These are phyloP conservation scores for Thraustochytrium sp. DNA, from an alignment of 352 stramenopile genomes.

Conservation along the genomic window DNA sequence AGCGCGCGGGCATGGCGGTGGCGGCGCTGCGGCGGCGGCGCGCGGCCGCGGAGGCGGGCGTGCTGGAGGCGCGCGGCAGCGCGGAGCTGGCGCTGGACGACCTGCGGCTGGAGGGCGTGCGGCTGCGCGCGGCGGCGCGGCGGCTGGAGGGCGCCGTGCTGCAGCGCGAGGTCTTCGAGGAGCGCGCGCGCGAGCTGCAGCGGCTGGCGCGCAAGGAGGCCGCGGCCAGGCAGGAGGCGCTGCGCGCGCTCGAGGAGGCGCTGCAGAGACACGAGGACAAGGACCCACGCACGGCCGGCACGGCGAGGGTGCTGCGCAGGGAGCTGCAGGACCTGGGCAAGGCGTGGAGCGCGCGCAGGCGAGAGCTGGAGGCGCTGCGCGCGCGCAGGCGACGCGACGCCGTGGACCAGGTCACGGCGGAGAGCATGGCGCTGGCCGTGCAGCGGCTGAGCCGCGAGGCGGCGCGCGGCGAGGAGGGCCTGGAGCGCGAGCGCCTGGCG, in stretches of 20 bases:
- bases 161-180: constrained; percentile 5
- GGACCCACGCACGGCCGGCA: not conserved
- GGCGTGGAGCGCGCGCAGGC: not conserved
- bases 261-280: not conserved
- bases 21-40: too few relatives aligned
- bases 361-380: not conserved
- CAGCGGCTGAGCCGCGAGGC: constrained; percentile 1
- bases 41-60: too few relatives aligned
- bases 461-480: not conserved
- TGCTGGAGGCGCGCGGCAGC: too few relatives aligned
- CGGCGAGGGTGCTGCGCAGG: not conserved
- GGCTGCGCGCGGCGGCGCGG: not conserved
- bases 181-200: not conserved
- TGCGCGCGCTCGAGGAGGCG: not conserved
- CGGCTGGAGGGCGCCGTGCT: constrained; percentile 1
- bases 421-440: not conserved
- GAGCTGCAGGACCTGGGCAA: not conserved
- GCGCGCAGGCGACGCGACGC: not conserved
- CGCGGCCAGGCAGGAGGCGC: not conserved
- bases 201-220: not conserved
- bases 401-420: not conserved
- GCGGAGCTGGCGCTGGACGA: not conserved
- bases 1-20: too few relatives aligned
- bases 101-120: not conserved
- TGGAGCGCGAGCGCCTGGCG: constrained; percentile 1